Evolutionary conservation across 805 yeast species (phyloP), one percentile per base, ranked within the genome.

Genomic region (Wickerhamiella parazyma): DNA sequence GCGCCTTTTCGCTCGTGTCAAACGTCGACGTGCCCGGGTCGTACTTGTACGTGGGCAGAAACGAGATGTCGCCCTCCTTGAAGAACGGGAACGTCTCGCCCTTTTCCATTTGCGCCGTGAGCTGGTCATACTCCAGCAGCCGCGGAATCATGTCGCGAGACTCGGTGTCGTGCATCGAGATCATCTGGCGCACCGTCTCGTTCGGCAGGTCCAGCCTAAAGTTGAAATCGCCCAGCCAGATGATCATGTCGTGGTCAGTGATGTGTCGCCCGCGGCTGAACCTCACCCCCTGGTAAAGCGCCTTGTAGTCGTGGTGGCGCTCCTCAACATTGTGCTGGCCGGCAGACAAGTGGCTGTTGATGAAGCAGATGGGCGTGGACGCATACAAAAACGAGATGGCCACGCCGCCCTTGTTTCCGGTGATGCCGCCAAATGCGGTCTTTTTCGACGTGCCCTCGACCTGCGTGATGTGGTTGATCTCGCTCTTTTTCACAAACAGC

Each of bases 391-490:
- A 82, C 48, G 95, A 71, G 12, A 91, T 84, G 0, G 94, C 95
- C 48, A 87, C 93, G 3, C 93, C 95, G 36, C 98, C 98, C 60
- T 89, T 89, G 59, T 91, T 89, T 14, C 96, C 98, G 0, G 97
- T 76, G 65, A 91, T 89, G 36, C 98, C 98, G 31, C 96, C 95
- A 44, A 91, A 66, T 0, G 97, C 98, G 0, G 97, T 89, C 61
- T 89, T 89, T 55, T 87, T 89, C 10, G 82, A 73, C n/a, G 87
- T 73, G n/a, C 96, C 96, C 52, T 86, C 87, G 4, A 91, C 95
- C 55, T 80, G 79, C 11, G 83, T 81, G 3, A 91, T 76, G 43
- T 68, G 56, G 17, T 63, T 59, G 21, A 81, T 63, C 49, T 79
- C 76, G 2, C 71, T 63, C 44, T 76, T 75, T 51, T 76, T 76